Conservation (phyloP, 108 stramenopile species). For the Nannochloropsis salina region DNA sequence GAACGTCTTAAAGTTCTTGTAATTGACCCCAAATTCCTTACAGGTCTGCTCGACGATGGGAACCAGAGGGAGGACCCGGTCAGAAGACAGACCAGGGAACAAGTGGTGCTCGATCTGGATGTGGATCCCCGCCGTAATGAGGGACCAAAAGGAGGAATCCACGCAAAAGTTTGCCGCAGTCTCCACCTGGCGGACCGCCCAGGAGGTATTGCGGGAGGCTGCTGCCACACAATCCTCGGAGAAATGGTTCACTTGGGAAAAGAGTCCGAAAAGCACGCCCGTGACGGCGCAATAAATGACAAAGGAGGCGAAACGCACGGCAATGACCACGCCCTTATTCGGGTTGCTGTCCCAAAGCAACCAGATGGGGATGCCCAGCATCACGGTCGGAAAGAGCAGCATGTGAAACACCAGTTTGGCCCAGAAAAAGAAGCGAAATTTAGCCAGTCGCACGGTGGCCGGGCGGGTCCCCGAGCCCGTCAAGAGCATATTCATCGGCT, state of each 20-base stretch:
- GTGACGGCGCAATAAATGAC: neutral
- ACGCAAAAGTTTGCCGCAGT: slow-evolving; percentile 1
- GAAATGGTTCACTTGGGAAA: neutral
- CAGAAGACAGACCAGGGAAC: slow-evolving; percentile 45
- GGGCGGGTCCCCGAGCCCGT: neutral
- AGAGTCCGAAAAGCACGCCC: neutral
- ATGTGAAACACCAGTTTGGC: neutral
- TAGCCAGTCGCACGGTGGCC: neutral
- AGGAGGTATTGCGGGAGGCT: neutral
- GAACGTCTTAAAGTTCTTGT: slow-evolving; percentile 30
- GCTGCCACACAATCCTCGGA: neutral
- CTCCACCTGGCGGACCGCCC: neutral
- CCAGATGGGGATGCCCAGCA: neutral
- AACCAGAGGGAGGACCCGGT: slow-evolving; percentile 28
- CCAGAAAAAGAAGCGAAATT: neutral
- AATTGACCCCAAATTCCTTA: slow-evolving; percentile 33
- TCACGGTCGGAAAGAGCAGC: neutral
- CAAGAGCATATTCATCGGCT: neutral
- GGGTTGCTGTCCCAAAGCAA: neutral
- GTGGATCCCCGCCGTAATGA: slow-evolving; percentile 41
- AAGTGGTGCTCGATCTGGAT: slow-evolving; percentile 55
- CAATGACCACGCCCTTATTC: neutral
- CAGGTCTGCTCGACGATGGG: slow-evolving; percentile 41
- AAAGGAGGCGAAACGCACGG: neutral
- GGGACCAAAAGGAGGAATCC: neutral